A percentile compares a stretch with the other conserved stretches of the same genome.
Evolutionary conservation across 202 grass and related monocot species (phyloP).

Genomic region (Schoenoplectus tabernaemontani): DNA sequence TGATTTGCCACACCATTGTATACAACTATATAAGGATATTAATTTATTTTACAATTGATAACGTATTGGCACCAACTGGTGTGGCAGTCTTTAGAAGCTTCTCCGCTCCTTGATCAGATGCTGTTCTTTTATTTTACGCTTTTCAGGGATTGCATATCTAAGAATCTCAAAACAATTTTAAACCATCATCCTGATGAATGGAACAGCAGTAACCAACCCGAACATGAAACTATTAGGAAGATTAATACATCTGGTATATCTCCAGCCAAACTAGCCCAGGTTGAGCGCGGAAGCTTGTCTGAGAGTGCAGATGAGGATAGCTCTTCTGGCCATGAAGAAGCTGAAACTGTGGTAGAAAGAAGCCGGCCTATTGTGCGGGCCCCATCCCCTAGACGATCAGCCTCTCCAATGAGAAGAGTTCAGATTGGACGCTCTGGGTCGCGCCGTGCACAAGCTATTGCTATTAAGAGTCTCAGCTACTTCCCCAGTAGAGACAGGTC

Average conservation of each 20-base stretch:
- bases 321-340: conserved; percentile 50
- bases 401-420: conserved; percentile 94
- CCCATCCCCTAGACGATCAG: conserved; percentile 90
- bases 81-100: background rate
- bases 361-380: conserved; percentile 73
- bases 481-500: conserved; percentile 78
- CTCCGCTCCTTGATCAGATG: background rate
- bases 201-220: background rate
- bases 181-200: background rate
- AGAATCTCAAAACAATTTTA: conserved; percentile 17
- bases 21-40: background rate
- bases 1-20: background rate
- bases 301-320: conserved; percentile 43
- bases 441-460: conserved; percentile 75
- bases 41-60: background rate
- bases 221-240: background rate
- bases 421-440: conserved; percentile 97
- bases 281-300: conserved; percentile 68
- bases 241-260: conserved; percentile 44
- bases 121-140: background rate
- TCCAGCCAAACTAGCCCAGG: conserved; percentile 87
- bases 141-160: conserved; percentile 21
- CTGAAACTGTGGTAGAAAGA: conserved; percentile 61
- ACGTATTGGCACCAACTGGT: background rate
- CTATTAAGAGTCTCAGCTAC: conserved; percentile 88